phyloP scores from a whole-genome alignment of 2,329 filamentous ascomycete species.

The Huntiella savannae region DNA sequence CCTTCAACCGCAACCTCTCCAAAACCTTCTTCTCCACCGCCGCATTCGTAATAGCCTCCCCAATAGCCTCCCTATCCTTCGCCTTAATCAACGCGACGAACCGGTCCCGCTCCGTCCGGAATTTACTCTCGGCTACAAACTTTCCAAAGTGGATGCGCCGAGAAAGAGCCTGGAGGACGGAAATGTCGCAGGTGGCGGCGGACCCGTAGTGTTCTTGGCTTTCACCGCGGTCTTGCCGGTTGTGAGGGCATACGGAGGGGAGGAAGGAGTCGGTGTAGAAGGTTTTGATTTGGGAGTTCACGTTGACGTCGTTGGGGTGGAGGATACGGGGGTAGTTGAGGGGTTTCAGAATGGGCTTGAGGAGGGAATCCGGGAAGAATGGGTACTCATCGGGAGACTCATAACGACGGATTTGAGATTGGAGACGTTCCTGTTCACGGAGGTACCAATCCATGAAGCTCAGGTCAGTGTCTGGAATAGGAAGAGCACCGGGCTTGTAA shows the following conservation, averaged over 20 bases:
- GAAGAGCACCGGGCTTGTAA: slow-evolving; percentile 63
- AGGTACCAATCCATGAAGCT: slow-evolving; percentile 93
- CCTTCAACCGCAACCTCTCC: slow-evolving; percentile 71
- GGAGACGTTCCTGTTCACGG: slow-evolving; percentile 70
- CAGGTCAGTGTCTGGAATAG: slow-evolving; percentile 51
- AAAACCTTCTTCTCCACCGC: slow-evolving; percentile 84
- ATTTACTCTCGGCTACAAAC: slow-evolving; percentile 94
- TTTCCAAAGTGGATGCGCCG: slow-evolving; percentile 93
- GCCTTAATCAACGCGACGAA: slow-evolving; percentile 72
- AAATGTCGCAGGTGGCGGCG: slow-evolving; percentile 76
- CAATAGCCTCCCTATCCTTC: slow-evolving; percentile 63
- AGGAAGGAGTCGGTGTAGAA: slow-evolving; percentile 73
- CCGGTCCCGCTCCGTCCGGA: slow-evolving; percentile 58
- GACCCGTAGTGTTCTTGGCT: slow-evolving; percentile 90
- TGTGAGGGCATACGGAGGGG: slow-evolving; percentile 61
- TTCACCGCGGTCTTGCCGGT: slow-evolving; percentile 63
- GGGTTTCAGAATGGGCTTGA: slow-evolving; percentile 67
- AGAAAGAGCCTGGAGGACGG: slow-evolving; percentile 73
- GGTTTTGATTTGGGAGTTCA: slow-evolving; percentile 71
- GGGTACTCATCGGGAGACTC: slow-evolving; percentile 93
- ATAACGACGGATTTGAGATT: slow-evolving; percentile 85
- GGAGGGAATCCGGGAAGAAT: slow-evolving; percentile 73
- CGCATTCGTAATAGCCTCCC: slow-evolving; percentile 73
- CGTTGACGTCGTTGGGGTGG: slow-evolving; percentile 73
- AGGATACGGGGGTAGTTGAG: slow-evolving; percentile 78